Evolutionary conservation across 2,329 filamentous ascomycete genomes (phyloP).

Genomic region (Trichoderma endophyticum): DNA sequence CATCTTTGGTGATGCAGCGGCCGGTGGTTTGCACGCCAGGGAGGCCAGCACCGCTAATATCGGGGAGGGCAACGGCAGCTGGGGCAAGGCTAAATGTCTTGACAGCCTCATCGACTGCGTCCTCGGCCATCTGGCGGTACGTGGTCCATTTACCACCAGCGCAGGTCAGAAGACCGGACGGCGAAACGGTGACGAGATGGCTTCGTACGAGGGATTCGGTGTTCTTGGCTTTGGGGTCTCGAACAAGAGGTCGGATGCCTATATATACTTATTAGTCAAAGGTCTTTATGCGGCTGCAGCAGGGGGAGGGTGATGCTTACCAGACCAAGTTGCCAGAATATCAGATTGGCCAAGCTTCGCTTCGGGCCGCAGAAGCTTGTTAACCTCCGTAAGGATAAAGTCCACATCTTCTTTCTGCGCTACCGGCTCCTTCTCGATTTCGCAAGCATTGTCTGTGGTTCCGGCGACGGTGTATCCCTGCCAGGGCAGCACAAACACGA

Average conservation of each 20-base stretch:
- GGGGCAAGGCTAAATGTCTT: constrained; percentile 60
- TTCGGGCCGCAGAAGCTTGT: constrained; percentile 71
- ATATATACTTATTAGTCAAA: constrained; percentile 21
- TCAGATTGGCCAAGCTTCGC: constrained; percentile 72
- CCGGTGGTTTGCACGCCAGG: constrained; percentile 56
- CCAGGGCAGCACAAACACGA: constrained; percentile 86
- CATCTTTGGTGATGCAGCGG: constrained; percentile 69
- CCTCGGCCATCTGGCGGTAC: constrained; percentile 84
- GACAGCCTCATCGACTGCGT: constrained; percentile 77
- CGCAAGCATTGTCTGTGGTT: constrained; percentile 73
- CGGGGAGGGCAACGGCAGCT: constrained; percentile 51
- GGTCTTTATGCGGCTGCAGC: not conserved
- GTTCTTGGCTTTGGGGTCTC: constrained; percentile 76
- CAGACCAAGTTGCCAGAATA: constrained; percentile 78
- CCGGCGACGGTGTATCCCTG: constrained; percentile 83
- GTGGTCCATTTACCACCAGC: constrained; percentile 87
- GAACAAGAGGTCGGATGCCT: constrained; percentile 72
- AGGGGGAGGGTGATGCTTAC: constrained; percentile 39
- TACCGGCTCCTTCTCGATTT: constrained; percentile 65
- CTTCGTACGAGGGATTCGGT: constrained; percentile 81
- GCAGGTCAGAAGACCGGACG: constrained; percentile 73
- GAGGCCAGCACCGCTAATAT: constrained; percentile 62
- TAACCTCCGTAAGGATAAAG: constrained; percentile 77
- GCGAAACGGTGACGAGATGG: constrained; percentile 72
- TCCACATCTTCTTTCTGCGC: constrained; percentile 75